Base-by-base conservation (phyloP, 345 rosid species). In the Arabis hirsuta region DNA sequence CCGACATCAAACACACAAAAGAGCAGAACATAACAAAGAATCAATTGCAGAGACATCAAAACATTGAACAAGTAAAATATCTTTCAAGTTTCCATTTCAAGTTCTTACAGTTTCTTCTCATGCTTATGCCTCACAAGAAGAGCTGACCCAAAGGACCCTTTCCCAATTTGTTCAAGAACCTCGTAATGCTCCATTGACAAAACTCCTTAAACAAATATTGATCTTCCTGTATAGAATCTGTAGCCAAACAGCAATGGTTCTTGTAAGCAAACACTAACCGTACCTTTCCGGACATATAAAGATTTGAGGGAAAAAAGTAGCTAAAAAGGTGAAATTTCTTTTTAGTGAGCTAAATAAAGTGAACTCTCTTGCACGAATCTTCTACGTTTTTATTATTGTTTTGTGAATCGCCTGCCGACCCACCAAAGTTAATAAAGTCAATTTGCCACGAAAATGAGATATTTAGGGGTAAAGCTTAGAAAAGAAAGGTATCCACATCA, bases 141-240 rank as follows among this genome's bases (percentile, higher is more conserved):
- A 43, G 99, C 99, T 3, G 98, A 88, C 60, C 99, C 99, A 50
- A 96, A 96, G 34, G 98, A 86, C 13, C 99, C 99, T 81, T 90
- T 92, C 36, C 99, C 99, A 43, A 96, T 90, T 67, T 92, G 98
- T 85, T 96, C 98, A n/a, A 96, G 85, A 69, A 92, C 70, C 71
- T 96, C 99, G 65, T 96, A 96, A 76, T 96, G 86, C 85, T 96
- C 99, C 98, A 92, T 96, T 62, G 45, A 12, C 24, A 12, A 62
- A 65, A 24, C 59, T 39, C 55, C 50, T 44, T n/a, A 61, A n/a
- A 36, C 6, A 26, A 36, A 9, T 9, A 29, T 2, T 47, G 38
- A 36, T 48, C 77, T 69, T 69, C 70, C 29, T 69, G 9, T 26
- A 2, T 7, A 53, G 29, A 76, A 69, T 62, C 70, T 62, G 62